Base-by-base conservation (phyloP, 2,329 filamentous ascomycete genomes). In the Blumeria hordei region DNA sequence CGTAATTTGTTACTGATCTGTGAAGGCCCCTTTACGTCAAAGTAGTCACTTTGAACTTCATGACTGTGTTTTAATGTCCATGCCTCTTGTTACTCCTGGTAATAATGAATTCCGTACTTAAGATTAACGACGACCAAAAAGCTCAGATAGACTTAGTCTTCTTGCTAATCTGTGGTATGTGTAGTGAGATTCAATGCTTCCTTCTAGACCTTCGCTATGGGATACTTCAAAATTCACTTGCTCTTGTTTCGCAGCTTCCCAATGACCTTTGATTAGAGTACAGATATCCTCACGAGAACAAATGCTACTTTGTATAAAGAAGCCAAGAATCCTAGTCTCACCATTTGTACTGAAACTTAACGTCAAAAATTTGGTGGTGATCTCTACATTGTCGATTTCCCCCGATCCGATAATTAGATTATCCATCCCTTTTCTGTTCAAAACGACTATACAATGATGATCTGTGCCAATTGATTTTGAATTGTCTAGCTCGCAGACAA, bases 381-480 rank as follows among this genome's bases (percentile, higher is more conserved):
- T 70, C 66, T 88, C 83, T 43, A 84, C 78, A 57, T 83, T 74
- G 43, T 69, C 70, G 36, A 80, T 74, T 14, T 72, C 70, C 10
- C 71, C 71, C n/a, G 87, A 69, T 57, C 80, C 77, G 11, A 85
- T 70, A 43, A 80, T 72, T 55, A 88, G 74, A 62, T 90, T 88
- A 54, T 83, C 75, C 53, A 87, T 69, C 0, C 80, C 78, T 43
- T 80, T 75, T 47, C 85, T 74, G 67, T 86, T 88, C 58, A 90
- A 72, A 6, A 90, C 72, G 62, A 88, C 83, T 14, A 85, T 75
- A 68, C 78, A 78, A 21, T 71, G 61, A 39, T 61, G 57, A 65
- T 61, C 62, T 71, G 58, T 68, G 57, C 36, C 62, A 39, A 51
- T 69, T 58, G 69, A 73, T 60, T 55, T 64, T 60, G 57, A 64